Evolutionary conservation across 2,329 filamentous ascomycete genomes (phyloP).

Genomic region (Exophiala bonariae): DNA sequence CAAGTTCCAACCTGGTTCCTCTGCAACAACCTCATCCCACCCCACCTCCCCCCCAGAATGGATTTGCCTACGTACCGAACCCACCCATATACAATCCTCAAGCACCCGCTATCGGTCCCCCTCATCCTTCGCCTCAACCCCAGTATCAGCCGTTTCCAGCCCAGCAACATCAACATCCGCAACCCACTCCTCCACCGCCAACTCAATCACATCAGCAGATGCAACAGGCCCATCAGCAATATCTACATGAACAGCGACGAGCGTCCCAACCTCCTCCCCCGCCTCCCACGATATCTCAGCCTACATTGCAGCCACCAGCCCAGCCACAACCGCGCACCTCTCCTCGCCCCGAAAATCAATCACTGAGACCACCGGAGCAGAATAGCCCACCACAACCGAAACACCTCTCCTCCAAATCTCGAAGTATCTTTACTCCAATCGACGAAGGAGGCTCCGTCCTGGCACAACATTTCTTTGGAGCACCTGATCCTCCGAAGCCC

Average conservation of each 20-base stretch:
- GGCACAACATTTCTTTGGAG: conserved; percentile 74
- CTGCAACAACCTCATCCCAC: conserved; percentile 62
- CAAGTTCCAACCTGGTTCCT: conserved; percentile 71
- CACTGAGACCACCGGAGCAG: conserved; percentile 33
- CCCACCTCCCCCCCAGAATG: conserved; percentile 64
- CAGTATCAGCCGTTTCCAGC: conserved; percentile 44
- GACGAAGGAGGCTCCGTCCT: conserved; percentile 88
- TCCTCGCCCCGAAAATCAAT: conserved; percentile 41
- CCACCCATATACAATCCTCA: conserved; percentile 80
- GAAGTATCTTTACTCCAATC: conserved; percentile 96
- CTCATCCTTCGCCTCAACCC: conserved; percentile 35
- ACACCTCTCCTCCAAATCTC: conserved; percentile 66
- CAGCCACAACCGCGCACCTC: conserved; percentile 48
- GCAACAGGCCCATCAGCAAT: conserved; percentile 64
- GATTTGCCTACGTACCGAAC: conserved; percentile 81
- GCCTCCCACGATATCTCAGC: conserved; percentile 61
- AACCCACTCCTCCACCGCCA: conserved; percentile 48
- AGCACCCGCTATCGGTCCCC: conserved; percentile 37
- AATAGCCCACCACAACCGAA: conserved; percentile 58
- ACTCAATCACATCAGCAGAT: conserved; percentile 41
- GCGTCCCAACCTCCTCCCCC: conserved; percentile 65
- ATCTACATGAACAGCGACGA: conserved; percentile 73
- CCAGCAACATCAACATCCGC: conserved; percentile 38
- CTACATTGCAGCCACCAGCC: conserved; percentile 56
- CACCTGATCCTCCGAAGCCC: conserved; percentile 53